A percentile compares a stretch with the other conserved stretches of the same genome.
These are phyloP conservation scores for Ophiostoma montium DNA, from an alignment of 2,329 filamentous ascomycete genomes.

Conservation along the genomic window DNA sequence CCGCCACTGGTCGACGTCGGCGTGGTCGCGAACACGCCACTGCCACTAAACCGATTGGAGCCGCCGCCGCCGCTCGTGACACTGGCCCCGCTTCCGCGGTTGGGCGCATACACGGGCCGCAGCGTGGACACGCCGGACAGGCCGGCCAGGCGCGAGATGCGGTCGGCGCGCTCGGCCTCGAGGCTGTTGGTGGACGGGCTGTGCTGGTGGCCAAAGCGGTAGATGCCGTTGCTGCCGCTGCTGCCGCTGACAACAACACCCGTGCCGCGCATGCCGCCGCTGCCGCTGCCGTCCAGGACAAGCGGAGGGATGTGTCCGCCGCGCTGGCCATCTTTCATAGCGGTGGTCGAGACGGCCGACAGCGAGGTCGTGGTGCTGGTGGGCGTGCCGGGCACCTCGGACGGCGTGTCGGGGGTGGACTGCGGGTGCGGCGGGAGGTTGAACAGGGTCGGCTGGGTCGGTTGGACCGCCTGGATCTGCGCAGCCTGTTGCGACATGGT, in stretches of 20 bases:
- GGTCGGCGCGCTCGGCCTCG: constrained; percentile 84
- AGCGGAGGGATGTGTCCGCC: constrained; percentile 37
- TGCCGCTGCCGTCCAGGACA: constrained; percentile 13
- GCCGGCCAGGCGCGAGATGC: constrained; percentile 88
- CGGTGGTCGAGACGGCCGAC: constrained; percentile 80
- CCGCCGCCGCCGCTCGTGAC: constrained; percentile 15
- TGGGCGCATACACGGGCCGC: constrained; percentile 27
- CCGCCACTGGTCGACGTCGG: constrained; percentile 29
- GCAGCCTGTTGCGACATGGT: no score
- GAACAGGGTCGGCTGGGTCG: neutral
- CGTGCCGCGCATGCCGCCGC: constrained; percentile 25
- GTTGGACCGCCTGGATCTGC: no score
- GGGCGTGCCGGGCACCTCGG: constrained; percentile 86
- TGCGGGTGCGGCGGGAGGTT: constrained; percentile 17
- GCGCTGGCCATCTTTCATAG: constrained; percentile 91
- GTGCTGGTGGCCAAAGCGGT: constrained; percentile 42
- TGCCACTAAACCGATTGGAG: constrained; percentile 1
- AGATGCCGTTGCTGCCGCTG: constrained; percentile 29
- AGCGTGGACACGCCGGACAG: constrained; percentile 72
- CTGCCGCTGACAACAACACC: no score
- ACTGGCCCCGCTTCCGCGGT: constrained; percentile 12
- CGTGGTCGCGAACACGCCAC: constrained; percentile 22
- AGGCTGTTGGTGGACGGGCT: constrained; percentile 56
- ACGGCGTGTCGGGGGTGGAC: constrained; percentile 73
- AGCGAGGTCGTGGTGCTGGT: constrained; percentile 87